Evolutionary conservation across 495 filamentous ascomycete genomes (phyloP).

Genomic region (Talaromyces stipitatus): DNA sequence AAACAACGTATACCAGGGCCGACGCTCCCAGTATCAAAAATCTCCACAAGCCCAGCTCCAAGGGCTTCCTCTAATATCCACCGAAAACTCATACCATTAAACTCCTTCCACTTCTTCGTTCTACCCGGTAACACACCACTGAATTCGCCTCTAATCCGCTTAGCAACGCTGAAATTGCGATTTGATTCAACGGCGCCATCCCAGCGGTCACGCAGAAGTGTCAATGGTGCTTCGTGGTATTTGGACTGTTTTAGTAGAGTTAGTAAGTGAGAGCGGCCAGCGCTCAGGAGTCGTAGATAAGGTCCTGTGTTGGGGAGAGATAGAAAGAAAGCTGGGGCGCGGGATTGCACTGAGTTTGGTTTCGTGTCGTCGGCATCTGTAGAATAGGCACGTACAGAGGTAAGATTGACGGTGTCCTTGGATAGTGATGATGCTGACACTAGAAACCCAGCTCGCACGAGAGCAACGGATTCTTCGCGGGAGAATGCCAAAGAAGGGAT

Average conservation of each 20-base stretch:
- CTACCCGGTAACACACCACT: slow-evolving; percentile 62
- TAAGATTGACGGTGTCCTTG: slow-evolving; percentile 37
- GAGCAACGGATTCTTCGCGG: slow-evolving; percentile 42
- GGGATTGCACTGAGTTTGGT: slow-evolving; percentile 16
- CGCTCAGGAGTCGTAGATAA: slow-evolving; percentile 62
- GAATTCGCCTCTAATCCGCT: slow-evolving; percentile 61
- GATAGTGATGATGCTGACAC: slow-evolving; percentile 44
- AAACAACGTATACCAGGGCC: slow-evolving; percentile 60
- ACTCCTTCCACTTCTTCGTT: slow-evolving; percentile 74
- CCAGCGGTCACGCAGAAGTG: slow-evolving; percentile 68
- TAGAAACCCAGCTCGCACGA: slow-evolving; percentile 68
- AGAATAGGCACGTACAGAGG: slow-evolving; percentile 44
- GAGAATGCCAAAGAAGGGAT: slow-evolving; percentile 42
- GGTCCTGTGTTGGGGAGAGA: slow-evolving; percentile 68
- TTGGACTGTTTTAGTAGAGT: slow-evolving; percentile 56
- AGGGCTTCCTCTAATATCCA: slow-evolving; percentile 75
- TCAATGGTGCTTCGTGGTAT: slow-evolving; percentile 57
- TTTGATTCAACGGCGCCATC: slow-evolving; percentile 62
- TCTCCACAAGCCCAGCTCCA: slow-evolving; percentile 69
- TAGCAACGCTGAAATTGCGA: slow-evolving; percentile 48
- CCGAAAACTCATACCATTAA: slow-evolving; percentile 68
- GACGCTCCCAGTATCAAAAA: slow-evolving; percentile 80
- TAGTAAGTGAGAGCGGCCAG: slow-evolving; percentile 59
- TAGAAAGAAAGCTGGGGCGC: slow-evolving; percentile 44
- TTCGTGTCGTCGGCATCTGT: slow-evolving; percentile 19